phyloP scores from a whole-genome alignment of 2,329 filamentous ascomycete genomes.

The Cladosporium colombiae region DNA sequence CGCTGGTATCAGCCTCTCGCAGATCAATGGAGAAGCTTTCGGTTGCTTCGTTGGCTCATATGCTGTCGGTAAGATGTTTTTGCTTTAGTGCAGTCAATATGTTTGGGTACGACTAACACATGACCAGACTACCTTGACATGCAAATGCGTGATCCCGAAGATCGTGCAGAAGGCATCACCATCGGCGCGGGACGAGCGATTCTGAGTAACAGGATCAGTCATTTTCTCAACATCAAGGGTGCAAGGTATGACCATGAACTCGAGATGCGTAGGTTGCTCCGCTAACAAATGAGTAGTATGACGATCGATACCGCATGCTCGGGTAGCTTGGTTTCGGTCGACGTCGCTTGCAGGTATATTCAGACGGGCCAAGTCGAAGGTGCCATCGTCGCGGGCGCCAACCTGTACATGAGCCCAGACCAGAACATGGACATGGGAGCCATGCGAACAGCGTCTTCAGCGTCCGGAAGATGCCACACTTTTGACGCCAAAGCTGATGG shows the following conservation, averaged over 20 bases:
- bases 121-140: background rate
- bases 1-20: too few relatives aligned
- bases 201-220: background rate
- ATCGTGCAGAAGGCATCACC: background rate
- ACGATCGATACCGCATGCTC: background rate
- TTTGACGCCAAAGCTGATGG: slow-evolving; percentile 47
- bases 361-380: background rate
- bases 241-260: background rate
- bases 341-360: background rate
- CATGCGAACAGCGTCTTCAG: background rate
- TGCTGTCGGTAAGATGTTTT: background rate
- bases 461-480: slow-evolving; percentile 21
- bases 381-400: background rate
- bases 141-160: background rate
- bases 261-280: background rate
- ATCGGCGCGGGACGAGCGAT: background rate
- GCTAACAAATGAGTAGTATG: background rate
- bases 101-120: background rate
- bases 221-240: slow-evolving; percentile 1
- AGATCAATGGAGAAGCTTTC: too few relatives aligned
- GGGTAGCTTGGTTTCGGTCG: background rate
- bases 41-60: background rate
- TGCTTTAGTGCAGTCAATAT: background rate
- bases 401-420: background rate
- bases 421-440: background rate